Percentiles rank a stretch among this genome's conserved stretches.
phyloP scores from a whole-genome alignment of 495 filamentous ascomycete genomes.

The Lasiosphaeria hispida region DNA sequence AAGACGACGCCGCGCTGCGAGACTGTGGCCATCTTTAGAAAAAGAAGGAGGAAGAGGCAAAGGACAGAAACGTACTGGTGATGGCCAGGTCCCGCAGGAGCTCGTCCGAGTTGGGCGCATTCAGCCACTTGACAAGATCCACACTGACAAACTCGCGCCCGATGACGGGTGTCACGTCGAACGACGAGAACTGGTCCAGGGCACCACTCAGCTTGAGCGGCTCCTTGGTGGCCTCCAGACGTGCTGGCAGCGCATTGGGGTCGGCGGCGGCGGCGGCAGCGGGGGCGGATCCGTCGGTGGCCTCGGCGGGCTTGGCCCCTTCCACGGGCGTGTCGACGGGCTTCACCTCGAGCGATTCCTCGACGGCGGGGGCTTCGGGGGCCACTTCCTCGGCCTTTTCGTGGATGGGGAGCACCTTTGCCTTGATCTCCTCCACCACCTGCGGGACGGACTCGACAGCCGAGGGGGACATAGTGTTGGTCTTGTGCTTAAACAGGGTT shows the following conservation, averaged over 20 bases:
- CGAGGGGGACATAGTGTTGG: constrained; percentile 31
- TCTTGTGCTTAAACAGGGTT: neutral
- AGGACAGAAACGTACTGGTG: constrained; percentile 21
- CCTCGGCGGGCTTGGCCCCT: neutral
- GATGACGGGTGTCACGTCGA: constrained; percentile 67
- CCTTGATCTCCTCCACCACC: constrained; percentile 25
- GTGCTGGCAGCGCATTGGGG: constrained; percentile 16
- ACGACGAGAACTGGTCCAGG: constrained; percentile 56
- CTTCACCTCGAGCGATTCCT: constrained; percentile 14
- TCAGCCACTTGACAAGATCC: constrained; percentile 60
- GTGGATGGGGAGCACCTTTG: constrained; percentile 26
- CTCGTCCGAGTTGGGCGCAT: constrained; percentile 62
- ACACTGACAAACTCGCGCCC: constrained; percentile 62
- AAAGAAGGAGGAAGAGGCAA: neutral
- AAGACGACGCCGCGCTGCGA: constrained; percentile 80
- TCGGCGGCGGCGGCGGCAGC: neutral
- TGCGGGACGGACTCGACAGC: constrained; percentile 28
- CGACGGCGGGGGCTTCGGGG: neutral
- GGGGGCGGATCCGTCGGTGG: too few species aligned
- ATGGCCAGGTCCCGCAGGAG: constrained; percentile 65
- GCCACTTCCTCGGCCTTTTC: constrained; percentile 4
- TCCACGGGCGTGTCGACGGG: neutral
- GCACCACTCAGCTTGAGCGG: constrained; percentile 53
- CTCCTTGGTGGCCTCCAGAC: constrained; percentile 25
- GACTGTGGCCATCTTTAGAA: constrained; percentile 45